phyloP scores from a whole-genome alignment of 202 grass and related monocot genomes.

The Schoenoplectus triqueter region DNA sequence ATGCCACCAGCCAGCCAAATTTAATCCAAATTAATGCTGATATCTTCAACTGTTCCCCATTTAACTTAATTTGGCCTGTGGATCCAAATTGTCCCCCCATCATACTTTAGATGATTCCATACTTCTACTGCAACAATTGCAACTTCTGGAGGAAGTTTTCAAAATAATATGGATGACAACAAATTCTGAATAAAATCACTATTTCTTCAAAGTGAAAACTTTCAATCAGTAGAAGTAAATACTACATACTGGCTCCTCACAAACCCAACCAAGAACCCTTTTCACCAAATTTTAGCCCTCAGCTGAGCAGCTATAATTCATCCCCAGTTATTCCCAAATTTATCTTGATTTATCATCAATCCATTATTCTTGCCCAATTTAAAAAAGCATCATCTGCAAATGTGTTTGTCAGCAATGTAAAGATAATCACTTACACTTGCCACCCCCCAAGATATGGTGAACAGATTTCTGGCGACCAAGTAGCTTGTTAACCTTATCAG shows the following conservation, averaged over 20 bases:
- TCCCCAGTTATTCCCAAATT: not conserved
- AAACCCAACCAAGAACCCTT: no score
- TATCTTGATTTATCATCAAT: not conserved
- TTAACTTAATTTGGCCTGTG: not conserved
- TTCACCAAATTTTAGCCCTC: not conserved
- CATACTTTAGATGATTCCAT: not conserved
- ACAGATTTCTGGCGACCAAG: constrained; percentile 57
- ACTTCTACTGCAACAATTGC: not conserved
- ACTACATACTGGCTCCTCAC: no score
- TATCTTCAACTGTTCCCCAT: not conserved
- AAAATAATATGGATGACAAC: not conserved
- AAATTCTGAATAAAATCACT: not conserved
- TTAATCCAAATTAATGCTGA: not conserved
- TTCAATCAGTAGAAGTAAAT: not conserved
- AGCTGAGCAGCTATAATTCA: not conserved
- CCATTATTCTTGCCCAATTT: not conserved
- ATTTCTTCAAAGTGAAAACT: not conserved
- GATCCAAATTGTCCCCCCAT: not conserved
- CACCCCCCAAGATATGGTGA: constrained; percentile 70
- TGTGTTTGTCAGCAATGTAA: not conserved
- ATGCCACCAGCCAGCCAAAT: not conserved
- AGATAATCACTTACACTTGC: constrained; percentile 52
- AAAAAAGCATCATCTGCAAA: not conserved
- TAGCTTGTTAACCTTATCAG: constrained; percentile 52
- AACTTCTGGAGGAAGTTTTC: not conserved